phyloP scores from a whole-genome alignment of 1,284 basidiomycete species.

The Chiua sp. region DNA sequence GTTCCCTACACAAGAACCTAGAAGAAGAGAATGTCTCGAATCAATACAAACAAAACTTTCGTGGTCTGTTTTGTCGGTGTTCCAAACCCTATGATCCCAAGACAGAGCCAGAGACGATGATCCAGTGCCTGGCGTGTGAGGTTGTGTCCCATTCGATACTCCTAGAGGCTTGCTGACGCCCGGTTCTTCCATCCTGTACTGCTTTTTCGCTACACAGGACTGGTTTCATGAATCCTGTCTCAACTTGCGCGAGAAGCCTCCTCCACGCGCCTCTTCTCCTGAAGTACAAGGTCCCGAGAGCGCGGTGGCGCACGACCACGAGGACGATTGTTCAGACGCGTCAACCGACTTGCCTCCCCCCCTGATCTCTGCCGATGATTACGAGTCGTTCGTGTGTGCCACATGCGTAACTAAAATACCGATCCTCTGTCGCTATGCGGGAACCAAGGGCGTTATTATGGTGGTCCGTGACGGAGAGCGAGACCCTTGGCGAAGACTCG shows the following conservation, averaged over 20 bases:
- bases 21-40: slow-evolving; percentile 66
- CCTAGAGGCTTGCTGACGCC: slow-evolving; percentile 6
- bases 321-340: slow-evolving; percentile 61
- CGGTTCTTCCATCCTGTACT: neutral
- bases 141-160: slow-evolving; percentile 44
- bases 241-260: slow-evolving; percentile 69
- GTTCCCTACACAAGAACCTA: slow-evolving; percentile 58
- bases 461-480: slow-evolving; percentile 54
- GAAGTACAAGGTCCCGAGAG: slow-evolving; percentile 35
- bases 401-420: slow-evolving; percentile 61
- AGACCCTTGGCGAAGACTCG: slow-evolving; percentile 58
- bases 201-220: slow-evolving; percentile 51
- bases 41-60: slow-evolving; percentile 74
- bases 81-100: slow-evolving; percentile 68
- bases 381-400: slow-evolving; percentile 74
- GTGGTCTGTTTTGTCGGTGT: slow-evolving; percentile 73
- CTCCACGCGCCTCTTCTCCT: slow-evolving; percentile 49
- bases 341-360: slow-evolving; percentile 68
- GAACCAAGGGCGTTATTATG: slow-evolving; percentile 66
- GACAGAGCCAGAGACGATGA: slow-evolving; percentile 80
- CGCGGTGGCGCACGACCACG: slow-evolving; percentile 35
- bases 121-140: slow-evolving; percentile 83
- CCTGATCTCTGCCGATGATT: slow-evolving; percentile 65
- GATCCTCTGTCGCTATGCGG: slow-evolving; percentile 64
- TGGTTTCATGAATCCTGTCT: slow-evolving; percentile 90